Evolutionary conservation across 2,329 filamentous ascomycete species (phyloP).

Genomic region (Ceratocystis destructans): DNA sequence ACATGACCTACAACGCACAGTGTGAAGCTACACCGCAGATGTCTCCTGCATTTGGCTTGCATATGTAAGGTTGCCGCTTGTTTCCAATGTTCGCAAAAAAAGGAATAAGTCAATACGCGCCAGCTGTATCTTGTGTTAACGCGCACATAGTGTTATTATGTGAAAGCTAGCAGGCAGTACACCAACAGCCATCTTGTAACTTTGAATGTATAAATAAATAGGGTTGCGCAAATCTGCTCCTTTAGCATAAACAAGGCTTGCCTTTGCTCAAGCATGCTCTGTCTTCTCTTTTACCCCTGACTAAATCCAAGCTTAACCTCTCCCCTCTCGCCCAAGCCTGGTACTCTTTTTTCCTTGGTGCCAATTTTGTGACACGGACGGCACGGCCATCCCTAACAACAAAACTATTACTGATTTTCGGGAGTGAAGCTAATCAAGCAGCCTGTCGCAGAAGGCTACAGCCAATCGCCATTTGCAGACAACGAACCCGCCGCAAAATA

Average conservation of each 20-base stretch:
- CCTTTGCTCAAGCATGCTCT: background rate
- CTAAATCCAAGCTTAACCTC: background rate
- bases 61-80: background rate
- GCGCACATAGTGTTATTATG: background rate
- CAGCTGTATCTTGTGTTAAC: background rate
- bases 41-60: background rate
- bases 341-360: background rate
- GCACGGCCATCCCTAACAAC: slow-evolving; percentile 3
- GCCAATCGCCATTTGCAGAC: background rate
- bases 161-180: background rate
- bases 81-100: background rate
- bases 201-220: background rate
- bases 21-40: background rate
- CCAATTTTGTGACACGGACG: slow-evolving; percentile 3
- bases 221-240: background rate
- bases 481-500: background rate
- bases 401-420: background rate
- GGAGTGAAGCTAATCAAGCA: background rate
- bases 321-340: background rate
- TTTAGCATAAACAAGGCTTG: background rate
- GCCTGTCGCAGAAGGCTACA: background rate
- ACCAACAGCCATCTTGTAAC: background rate
- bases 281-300: background rate
- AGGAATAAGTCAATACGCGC: background rate
- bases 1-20: background rate